Conservation (phyloP, 768 basidiomycete species). For the Termitomyces sp. region DNA sequence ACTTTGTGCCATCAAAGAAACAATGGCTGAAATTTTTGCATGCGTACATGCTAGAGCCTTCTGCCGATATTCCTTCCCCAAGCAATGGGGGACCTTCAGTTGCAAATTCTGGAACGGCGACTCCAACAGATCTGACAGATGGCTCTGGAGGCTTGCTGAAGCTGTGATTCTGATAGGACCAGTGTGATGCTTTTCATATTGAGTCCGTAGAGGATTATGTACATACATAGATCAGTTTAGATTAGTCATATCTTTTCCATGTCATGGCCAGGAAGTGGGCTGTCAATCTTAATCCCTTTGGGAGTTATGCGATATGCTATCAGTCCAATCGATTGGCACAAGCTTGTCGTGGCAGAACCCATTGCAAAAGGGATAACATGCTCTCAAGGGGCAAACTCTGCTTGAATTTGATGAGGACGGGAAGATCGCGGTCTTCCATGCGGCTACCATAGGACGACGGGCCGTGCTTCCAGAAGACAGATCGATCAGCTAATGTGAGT, state of each 20-base stretch:
- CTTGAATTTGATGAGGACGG: neutral
- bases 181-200: neutral
- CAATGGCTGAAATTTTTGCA: constrained; percentile 73
- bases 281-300: neutral
- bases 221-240: neutral
- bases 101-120: constrained; percentile 41
- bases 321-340: neutral
- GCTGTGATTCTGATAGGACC: neutral
- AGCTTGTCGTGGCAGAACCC: neutral
- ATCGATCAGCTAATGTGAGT: constrained; percentile 10
- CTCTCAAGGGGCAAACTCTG: neutral
- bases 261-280: neutral
- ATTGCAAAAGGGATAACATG: neutral
- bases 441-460: neutral
- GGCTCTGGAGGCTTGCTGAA: constrained; percentile 19
- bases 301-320: neutral
- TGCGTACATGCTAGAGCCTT: constrained; percentile 55
- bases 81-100: constrained; percentile 22
- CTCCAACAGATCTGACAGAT: constrained; percentile 27
- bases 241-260: neutral
- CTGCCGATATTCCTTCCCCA: constrained; percentile 41
- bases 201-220: neutral
- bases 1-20: constrained; percentile 77
- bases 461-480: constrained; percentile 8
- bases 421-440: neutral